phyloP scores from a whole-genome alignment of 169 alveolate species.

The Theileria equi region DNA sequence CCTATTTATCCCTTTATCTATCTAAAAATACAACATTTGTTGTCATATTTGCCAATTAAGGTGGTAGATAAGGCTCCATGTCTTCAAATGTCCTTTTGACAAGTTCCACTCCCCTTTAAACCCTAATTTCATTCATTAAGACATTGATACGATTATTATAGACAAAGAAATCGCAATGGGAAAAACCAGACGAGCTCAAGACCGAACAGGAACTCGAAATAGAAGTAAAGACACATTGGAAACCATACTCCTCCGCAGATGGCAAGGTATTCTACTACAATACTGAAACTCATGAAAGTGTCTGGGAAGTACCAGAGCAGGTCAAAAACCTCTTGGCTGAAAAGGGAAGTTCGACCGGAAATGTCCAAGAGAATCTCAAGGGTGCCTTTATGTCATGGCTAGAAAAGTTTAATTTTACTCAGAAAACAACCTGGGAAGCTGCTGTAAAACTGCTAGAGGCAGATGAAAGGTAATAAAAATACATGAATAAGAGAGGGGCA shows the following conservation, averaged over 20 bases:
- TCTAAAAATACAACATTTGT: neutral
- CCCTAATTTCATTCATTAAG: neutral
- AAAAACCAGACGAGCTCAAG: slow-evolving; percentile 78
- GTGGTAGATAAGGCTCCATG: neutral
- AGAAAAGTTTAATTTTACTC: slow-evolving; percentile 69
- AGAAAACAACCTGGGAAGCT: slow-evolving; percentile 72
- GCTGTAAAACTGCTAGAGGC: slow-evolving; percentile 64
- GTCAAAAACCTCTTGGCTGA: slow-evolving; percentile 57
- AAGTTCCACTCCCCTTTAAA: neutral
- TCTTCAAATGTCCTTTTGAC: neutral
- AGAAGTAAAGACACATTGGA: slow-evolving; percentile 72
- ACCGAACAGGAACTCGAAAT: slow-evolving; percentile 65
- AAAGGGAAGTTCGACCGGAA: slow-evolving; percentile 63
- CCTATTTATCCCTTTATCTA: neutral
- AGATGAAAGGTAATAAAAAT: slow-evolving; percentile 11
- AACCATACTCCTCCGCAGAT: slow-evolving; percentile 75
- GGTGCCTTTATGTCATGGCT: slow-evolving; percentile 62
- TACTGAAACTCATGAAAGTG: slow-evolving; percentile 70
- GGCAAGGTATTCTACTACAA: slow-evolving; percentile 79
- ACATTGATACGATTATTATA: slow-evolving; percentile 5
- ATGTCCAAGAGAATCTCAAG: slow-evolving; percentile 69
- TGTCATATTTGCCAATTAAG: neutral
- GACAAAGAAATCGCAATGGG: slow-evolving; percentile 81
- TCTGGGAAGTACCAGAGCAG: slow-evolving; percentile 81
- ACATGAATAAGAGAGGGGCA: neutral